Base-by-base conservation (phyloP, 106 monocot genomes). In the Apostasia shenzhenica region DNA sequence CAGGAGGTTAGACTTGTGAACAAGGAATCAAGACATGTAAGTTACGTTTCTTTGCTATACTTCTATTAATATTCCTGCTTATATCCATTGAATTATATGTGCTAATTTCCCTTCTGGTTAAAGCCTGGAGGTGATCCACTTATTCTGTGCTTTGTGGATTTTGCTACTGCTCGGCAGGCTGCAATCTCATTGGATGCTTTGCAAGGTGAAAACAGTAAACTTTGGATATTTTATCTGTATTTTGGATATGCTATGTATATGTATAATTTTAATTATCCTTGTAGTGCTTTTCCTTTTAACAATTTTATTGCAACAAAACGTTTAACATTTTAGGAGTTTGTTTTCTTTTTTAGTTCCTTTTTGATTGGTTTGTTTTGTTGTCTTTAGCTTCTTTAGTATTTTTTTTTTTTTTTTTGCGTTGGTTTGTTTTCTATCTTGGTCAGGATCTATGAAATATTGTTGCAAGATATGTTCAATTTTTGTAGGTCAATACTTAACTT, bases 1-100 rank as follows among this genome's bases (percentile, higher is more conserved):
- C 80, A 70, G 55, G 89, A 89, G 73, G 85, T 89, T 55, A 80
- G 85, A 55, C 85, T 89, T 78, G 89, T 89, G 59, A 85, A 69
- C 65, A 89, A 89, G 70, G 89, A 85, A 52, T 75, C 77, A 0
- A 79, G 68, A 80, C 79, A 76, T 73, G 85, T 89, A 73, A 89
- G 82, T 80, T 26, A 26, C 26, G 26, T 26, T 26, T 26, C 26
- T 26, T 1, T 0, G 26, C 13, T 2, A 41, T 58, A 58, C 12
- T 64, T 6, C 3, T 54, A 1, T 63, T n/a, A 47, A 43, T 3
- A 45, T 3, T 39, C 2, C 10, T 63, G 2, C 45, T 63, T 6
- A 14, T 47, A 14, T 63, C 46, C 46, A 7, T 65, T 7, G 6
- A 43, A 42, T 59, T 51, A 58, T 54, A 41, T 57, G 6, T 57